Evolutionary conservation across 208 protist genomes (phyloP).

Genomic region (Giardia duodenalis): DNA sequence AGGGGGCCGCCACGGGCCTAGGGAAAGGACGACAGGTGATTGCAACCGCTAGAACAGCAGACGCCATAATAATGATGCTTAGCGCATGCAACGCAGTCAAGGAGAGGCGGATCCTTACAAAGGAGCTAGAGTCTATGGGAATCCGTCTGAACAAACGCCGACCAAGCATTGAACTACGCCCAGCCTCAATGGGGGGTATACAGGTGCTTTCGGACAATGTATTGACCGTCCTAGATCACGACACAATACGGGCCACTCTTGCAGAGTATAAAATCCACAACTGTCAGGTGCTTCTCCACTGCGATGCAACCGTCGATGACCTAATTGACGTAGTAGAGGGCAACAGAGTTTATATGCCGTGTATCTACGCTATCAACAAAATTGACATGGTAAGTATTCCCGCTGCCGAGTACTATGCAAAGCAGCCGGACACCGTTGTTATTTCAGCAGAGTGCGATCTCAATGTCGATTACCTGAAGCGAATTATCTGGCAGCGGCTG

Average conservation of each 20-base stretch:
- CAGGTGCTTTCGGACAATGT: slow-evolving; percentile 40
- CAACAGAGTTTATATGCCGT: slow-evolving; percentile 64
- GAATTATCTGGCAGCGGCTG: slow-evolving; percentile 75
- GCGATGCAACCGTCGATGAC: slow-evolving; percentile 82
- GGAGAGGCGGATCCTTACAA: slow-evolving; percentile 67
- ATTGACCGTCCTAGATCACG: slow-evolving; percentile 39
- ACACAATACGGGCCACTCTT: slow-evolving; percentile 8
- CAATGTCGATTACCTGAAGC: slow-evolving; percentile 22
- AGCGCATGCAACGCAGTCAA: slow-evolving; percentile 72
- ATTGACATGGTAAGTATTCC: slow-evolving; percentile 84
- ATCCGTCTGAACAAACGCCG: slow-evolving; percentile 76
- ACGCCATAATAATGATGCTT: slow-evolving; percentile 89
- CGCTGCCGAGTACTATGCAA: slow-evolving; percentile 55
- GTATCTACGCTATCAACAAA: slow-evolving; percentile 58
- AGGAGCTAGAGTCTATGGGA: slow-evolving; percentile 75
- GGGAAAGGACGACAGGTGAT: slow-evolving; percentile 88
- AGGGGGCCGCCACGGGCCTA: slow-evolving; percentile 79
- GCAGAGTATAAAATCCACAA: slow-evolving; percentile 62
- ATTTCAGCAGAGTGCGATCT: slow-evolving; percentile 17
- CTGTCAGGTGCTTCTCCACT: slow-evolving; percentile 74
- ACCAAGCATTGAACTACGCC: slow-evolving; percentile 75
- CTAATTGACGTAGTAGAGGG: slow-evolving; percentile 92
- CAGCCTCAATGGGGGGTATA: slow-evolving; percentile 69
- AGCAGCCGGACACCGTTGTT: slow-evolving; percentile 10
- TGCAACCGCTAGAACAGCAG: slow-evolving; percentile 73